Base-by-base conservation (phyloP, 2,329 filamentous ascomycete species). In the Emmonsiellopsis sp. region DNA sequence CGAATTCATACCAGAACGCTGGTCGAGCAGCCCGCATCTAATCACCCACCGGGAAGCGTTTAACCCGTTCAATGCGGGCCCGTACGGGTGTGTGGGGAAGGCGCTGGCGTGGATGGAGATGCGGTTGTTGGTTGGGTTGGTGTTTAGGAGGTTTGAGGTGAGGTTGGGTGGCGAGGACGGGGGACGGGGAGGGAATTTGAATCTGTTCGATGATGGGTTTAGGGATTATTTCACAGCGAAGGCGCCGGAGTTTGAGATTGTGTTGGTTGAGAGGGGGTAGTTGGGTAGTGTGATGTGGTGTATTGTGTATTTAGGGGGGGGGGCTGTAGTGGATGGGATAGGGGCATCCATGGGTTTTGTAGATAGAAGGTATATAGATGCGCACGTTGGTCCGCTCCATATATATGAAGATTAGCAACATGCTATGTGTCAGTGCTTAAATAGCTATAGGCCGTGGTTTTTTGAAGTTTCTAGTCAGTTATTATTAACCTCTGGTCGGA, bases 91-190 rank as follows among this genome's bases (percentile, higher is more conserved):
- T 50, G 57, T 61, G 1, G 65, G 67, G 1, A 66, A 65, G 49
- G 60, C 61, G 3, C 51, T 70, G 1, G 68, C 65, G 6, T 53
- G 69, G 51, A 61, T 67, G 57, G 62, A 65, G 17, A 53, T 70
- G 39, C 60, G 65, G 2, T 58, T 62, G 21, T 55, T 63, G 10
- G 46, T 66, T 65, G 65, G 65, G 63, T 60, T 65, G 65, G 65
- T 68, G 64, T 62, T 62, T 56, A 59, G 36, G 10, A 45, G 57
- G 63, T 66, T 69, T 71, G 68, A 71, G 64, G 67, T 68, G 65
- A 71, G 67, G 65, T 66, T 68, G 46, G 33, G 39, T n/a, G 5
- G 10, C 9, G 31, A 3, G 42, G 17, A 36, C 2, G 6, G 33
- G n/a, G 10, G 10, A 10, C 8, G 33, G 8, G n/a, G 6, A 11